Evolutionary conservation across 2,329 filamentous ascomycete genomes (phyloP).

Genomic region (Fusarium sp.): DNA sequence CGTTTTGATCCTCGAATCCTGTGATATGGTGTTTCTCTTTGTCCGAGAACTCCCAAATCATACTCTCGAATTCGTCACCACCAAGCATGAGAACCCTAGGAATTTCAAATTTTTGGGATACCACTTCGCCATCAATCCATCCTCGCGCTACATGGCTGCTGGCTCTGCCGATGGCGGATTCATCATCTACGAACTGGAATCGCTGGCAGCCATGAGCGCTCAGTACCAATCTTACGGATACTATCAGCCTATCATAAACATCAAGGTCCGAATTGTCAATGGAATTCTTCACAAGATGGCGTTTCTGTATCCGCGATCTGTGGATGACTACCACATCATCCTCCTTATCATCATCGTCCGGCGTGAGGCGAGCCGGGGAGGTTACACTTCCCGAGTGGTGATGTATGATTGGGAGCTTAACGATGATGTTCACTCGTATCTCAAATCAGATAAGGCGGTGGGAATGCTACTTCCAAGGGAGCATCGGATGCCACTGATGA

Average conservation of each 20-base stretch:
- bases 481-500: conserved; percentile 72
- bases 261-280: conserved; percentile 62
- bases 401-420: conserved; percentile 72
- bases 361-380: conserved; percentile 49
- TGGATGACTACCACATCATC: conserved; percentile 79
- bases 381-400: conserved; percentile 60
- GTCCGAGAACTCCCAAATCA: conserved; percentile 61
- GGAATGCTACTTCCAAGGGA: conserved; percentile 63
- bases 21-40: conserved; percentile 83
- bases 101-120: conserved; percentile 70
- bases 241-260: conserved; percentile 69
- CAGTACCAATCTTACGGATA: conserved; percentile 60
- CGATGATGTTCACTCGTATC: conserved; percentile 59
- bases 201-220: conserved; percentile 62
- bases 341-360: conserved; percentile 74
- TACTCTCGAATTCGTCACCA: conserved; percentile 70
- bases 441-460: conserved; percentile 61
- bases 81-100: conserved; percentile 69
- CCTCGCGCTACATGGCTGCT: conserved; percentile 75
- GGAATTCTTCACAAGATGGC: conserved; percentile 88
- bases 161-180: conserved; percentile 78
- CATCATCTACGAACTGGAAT: conserved; percentile 76
- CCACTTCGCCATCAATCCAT: conserved; percentile 82
- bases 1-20: conserved; percentile 79
- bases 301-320: conserved; percentile 79